Conservation (phyloP, 2,329 filamentous ascomycete species). For the Chaetomium globosum region DNA sequence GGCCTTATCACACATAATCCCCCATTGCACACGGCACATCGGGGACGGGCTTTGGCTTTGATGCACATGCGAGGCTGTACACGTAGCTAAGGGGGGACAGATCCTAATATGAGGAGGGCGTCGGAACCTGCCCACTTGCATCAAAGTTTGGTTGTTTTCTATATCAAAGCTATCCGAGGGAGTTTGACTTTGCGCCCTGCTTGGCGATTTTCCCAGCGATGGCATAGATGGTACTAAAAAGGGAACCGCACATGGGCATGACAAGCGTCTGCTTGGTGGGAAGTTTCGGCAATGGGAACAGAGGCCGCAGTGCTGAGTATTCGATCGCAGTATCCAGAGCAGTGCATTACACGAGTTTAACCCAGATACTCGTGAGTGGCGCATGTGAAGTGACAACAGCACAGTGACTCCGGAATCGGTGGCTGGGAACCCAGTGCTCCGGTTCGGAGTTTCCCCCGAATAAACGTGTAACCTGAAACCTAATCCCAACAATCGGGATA, state of each 20-base stretch:
- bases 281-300: constrained; percentile 6
- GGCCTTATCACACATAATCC: constrained; percentile 25
- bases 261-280: constrained; percentile 29
- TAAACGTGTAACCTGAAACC: neutral
- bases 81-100: constrained; percentile 26
- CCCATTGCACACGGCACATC: constrained; percentile 22
- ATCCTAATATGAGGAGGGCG: constrained; percentile 31
- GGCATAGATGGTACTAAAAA: constrained; percentile 34
- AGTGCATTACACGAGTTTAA: constrained; percentile 9
- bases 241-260: constrained; percentile 26
- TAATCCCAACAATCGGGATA: constrained; percentile 7
- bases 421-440: neutral
- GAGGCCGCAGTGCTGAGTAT: constrained; percentile 11
- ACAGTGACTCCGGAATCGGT: constrained; percentile 16
- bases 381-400: neutral
- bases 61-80: constrained; percentile 23
- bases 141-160: constrained; percentile 33
- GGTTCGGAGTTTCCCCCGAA: neutral
- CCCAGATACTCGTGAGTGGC: neutral
- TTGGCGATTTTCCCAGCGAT: constrained; percentile 18
- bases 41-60: constrained; percentile 21
- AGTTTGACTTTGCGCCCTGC: constrained; percentile 25
- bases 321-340: constrained; percentile 18
- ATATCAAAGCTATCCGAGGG: constrained; percentile 26
- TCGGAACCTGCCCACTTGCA: constrained; percentile 30